Base-by-base conservation (phyloP, 2,329 filamentous ascomycete species). In the Xylariaceae sp. region DNA sequence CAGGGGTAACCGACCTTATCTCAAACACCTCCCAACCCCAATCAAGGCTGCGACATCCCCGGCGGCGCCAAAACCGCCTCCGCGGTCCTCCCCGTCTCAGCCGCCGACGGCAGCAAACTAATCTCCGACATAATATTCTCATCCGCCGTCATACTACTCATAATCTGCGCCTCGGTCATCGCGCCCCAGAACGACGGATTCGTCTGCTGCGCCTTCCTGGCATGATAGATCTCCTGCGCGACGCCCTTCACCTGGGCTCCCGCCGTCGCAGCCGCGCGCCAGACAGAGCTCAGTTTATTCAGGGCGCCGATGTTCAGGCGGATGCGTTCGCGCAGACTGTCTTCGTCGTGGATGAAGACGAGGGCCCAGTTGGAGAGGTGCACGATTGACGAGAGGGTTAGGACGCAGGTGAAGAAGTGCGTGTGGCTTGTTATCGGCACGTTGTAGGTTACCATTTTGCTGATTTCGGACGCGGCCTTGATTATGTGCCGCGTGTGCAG, bases 341-440 rank as follows among this genome's bases (percentile, higher is more conserved):
- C 86, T 69, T 86, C 85, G 66, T 85, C 81, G 62, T 80, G 80
- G 51, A 87, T 78, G 56, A 82, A 83, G 17, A 87, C 77, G 57
- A 78, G 77, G 56, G 78, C 87, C 84, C 90, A 96, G 63, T 89
- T 89, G 57, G 88, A 90, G 23, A 95, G 80, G 68, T 94, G 89
- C 3, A 93, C 88, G 66, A 92, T 88, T 5, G 89, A 90, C 15
- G 88, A 88, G 56, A 93, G 78, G 1, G 89, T 89, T 53, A 94
- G 78, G 45, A 89, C 87, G 70, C 90, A 94, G 39, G 88, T 89
- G 75, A 94, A 92, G 74, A 93, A 92, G 59, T 91, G 90, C 0
- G 86, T 92, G 74, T 96, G 90, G 37, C 84, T 84, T 3, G 87
- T 80, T 1, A 93, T 77, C 0, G 86, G 82, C 3, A 87, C 84